These are phyloP conservation scores for Eimeria falciformis DNA, from an alignment of 169 alveolate genomes.

Conservation along the genomic window DNA sequence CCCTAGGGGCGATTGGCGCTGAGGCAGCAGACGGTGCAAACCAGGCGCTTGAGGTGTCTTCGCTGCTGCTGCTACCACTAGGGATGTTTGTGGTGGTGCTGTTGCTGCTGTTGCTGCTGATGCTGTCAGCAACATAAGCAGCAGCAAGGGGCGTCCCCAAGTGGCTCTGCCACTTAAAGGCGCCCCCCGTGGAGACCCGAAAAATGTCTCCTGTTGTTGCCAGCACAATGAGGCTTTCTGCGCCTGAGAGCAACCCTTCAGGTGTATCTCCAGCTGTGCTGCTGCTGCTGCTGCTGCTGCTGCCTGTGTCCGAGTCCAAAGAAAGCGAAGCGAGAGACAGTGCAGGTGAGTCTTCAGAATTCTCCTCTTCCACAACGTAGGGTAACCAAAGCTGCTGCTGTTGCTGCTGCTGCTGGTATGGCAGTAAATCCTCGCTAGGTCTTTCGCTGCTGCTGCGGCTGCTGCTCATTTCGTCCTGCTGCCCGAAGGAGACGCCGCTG, in stretches of 20 bases:
- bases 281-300: conserved; percentile 36
- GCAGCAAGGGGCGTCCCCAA: conserved; percentile 68
- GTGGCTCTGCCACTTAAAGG: conserved; percentile 68
- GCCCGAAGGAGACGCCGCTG: neutral
- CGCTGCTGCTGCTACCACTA: neutral
- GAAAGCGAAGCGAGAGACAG: conserved; percentile 28
- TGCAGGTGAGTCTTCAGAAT: neutral
- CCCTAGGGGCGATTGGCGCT: neutral
- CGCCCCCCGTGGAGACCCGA: conserved; percentile 67
- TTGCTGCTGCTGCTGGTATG: conserved; percentile 35
- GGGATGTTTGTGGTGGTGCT: neutral
- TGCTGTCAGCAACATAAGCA: conserved; percentile 43
- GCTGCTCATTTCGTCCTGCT: neutral
- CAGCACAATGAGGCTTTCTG: conserved; percentile 66
- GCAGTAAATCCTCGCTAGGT: conserved; percentile 26
- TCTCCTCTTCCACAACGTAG: neutral
- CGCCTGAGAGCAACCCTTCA: neutral
- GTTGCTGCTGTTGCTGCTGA: conserved; percentile 38
- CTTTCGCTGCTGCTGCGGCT: conserved; percentile 7
- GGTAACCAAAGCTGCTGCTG: conserved; percentile 43
- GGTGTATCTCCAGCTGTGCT: conserved; percentile 4
- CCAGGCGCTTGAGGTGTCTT: neutral
- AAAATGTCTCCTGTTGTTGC: conserved; percentile 69
- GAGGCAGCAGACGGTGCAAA: neutral
- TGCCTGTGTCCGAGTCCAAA: conserved; percentile 25